phyloP scores from a whole-genome alignment of 352 stramenopile species.

The Phytophthora sansomeana region DNA sequence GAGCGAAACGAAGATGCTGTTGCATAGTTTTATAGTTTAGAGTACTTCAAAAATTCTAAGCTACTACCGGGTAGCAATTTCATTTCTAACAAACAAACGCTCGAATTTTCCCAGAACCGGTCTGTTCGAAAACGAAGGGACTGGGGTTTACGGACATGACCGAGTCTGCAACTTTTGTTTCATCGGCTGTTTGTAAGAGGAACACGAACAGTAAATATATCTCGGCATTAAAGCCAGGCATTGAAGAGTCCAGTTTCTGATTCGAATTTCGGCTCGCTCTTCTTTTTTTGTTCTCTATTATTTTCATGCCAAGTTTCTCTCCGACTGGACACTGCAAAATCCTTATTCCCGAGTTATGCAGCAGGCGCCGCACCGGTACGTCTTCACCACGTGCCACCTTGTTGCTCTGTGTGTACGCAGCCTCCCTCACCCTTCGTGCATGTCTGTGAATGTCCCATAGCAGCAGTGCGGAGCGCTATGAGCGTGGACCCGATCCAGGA shows the following conservation, averaged over 20 bases:
- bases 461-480: constrained; percentile 7
- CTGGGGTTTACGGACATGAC: background rate
- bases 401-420: background rate
- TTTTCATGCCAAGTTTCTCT: background rate
- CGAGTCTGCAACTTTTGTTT: background rate
- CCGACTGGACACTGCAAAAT: constrained; percentile 11
- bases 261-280: constrained; percentile 4
- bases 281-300: constrained; percentile 21
- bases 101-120: constrained; percentile 4
- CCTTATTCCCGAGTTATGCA: constrained; percentile 36
- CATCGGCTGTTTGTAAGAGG: background rate
- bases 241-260: constrained; percentile 12
- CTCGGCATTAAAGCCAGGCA: background rate
- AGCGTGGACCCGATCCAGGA: constrained; percentile 17
- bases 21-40: too few relatives aligned
- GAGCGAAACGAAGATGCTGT: too few relatives aligned
- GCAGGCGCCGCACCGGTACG: constrained; percentile 25
- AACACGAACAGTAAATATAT: constrained; percentile 9
- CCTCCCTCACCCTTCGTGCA: background rate
- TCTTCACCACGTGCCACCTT: background rate
- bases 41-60: too few relatives aligned
- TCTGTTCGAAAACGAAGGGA: background rate
- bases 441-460: constrained; percentile 19
- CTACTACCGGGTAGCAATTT: too few relatives aligned
- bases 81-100: background rate